phyloP scores from a whole-genome alignment of 148 eudicot genomes.

The Euryodendron excelsum region DNA sequence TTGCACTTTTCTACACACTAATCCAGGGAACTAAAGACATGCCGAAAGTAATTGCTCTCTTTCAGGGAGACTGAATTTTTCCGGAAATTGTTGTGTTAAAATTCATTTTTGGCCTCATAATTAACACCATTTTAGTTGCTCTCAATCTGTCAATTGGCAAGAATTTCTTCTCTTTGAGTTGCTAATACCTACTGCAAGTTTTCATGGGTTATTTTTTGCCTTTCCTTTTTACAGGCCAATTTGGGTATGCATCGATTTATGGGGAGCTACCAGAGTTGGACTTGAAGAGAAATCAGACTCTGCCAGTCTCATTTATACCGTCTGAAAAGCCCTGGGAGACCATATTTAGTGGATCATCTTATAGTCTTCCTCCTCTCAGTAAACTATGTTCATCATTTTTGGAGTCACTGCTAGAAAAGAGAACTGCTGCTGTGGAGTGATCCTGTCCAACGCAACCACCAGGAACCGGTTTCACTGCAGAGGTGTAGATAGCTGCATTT shows the following conservation, averaged over 20 bases:
- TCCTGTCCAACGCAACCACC: not conserved
- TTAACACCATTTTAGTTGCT: not conserved
- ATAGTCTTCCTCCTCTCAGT: conserved; percentile 73
- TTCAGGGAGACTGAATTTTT: not conserved
- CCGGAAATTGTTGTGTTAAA: not conserved
- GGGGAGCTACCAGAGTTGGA: conserved; percentile 74
- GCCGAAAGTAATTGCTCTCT: not conserved
- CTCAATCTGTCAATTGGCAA: not conserved
- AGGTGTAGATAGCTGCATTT: not conserved
- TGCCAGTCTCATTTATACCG: conserved; percentile 30
- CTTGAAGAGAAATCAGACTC: conserved; percentile 27
- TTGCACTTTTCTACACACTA: not conserved
- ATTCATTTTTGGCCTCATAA: not conserved
- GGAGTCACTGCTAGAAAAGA: conserved; percentile 81
- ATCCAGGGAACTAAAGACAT: not conserved
- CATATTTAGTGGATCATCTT: conserved; percentile 74
- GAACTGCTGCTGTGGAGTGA: conserved; percentile 35
- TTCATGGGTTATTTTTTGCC: not conserved
- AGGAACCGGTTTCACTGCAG: not conserved
- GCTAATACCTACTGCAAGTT: not conserved
- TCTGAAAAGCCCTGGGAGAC: conserved; percentile 77
- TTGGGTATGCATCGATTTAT: conserved; percentile 69
- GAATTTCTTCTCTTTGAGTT: not conserved
- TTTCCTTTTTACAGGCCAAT: conserved; percentile 34
- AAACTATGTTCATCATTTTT: conserved; percentile 68